Conservation (phyloP, 1,284 basidiomycete species). For the Phlebopus sp. region DNA sequence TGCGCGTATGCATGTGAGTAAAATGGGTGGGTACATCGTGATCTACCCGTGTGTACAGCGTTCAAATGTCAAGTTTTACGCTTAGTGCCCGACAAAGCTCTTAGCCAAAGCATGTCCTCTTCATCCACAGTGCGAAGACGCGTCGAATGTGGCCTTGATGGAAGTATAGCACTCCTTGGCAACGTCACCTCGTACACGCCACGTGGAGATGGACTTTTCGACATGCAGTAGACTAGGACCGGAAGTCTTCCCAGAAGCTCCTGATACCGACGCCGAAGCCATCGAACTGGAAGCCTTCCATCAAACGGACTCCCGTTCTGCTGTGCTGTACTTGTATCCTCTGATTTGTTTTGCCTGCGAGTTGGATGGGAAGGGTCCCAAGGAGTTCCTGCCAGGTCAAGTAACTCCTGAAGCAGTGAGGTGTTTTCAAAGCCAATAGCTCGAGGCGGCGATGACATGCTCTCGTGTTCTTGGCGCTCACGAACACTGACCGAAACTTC, state of each 20-base stretch:
- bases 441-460: slow-evolving; percentile 23
- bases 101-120: slow-evolving; percentile 37
- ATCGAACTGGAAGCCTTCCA: slow-evolving; percentile 46
- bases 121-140: slow-evolving; percentile 28
- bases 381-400: slow-evolving; percentile 41
- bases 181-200: slow-evolving; percentile 31
- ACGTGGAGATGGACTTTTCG: neutral
- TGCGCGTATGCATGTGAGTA: neutral
- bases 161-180: slow-evolving; percentile 27
- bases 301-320: slow-evolving; percentile 13
- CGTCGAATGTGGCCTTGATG: slow-evolving; percentile 14
- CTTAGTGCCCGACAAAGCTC: slow-evolving; percentile 10
- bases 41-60: slow-evolving; percentile 6
- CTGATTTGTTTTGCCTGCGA: slow-evolving; percentile 10
- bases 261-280: slow-evolving; percentile 66
- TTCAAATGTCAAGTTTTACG: neutral
- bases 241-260: slow-evolving; percentile 58
- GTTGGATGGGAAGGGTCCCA: slow-evolving; percentile 5
- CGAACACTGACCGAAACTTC: slow-evolving; percentile 34
- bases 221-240: slow-evolving; percentile 41
- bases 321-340: neutral
- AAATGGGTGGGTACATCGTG: neutral
- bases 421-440: slow-evolving; percentile 44
- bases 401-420: slow-evolving; percentile 46
- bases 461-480: slow-evolving; percentile 1